Evolutionary conservation across 2,329 filamentous ascomycete species (phyloP).

Genomic region (Pseudopyricularia javanii): DNA sequence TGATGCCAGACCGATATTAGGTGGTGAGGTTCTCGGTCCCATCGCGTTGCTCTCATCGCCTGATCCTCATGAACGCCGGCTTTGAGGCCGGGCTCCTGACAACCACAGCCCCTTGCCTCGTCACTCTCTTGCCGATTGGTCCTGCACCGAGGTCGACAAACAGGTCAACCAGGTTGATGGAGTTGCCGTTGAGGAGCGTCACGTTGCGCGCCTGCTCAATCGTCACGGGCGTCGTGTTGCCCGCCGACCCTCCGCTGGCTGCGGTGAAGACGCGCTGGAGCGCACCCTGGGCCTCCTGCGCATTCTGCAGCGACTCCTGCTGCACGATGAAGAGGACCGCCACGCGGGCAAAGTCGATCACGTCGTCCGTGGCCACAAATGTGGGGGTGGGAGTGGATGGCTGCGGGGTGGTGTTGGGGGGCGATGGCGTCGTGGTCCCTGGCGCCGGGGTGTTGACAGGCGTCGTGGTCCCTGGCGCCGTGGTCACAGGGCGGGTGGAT

Average conservation of each 20-base stretch:
- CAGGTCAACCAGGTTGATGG: slow-evolving; percentile 37
- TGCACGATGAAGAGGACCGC: slow-evolving; percentile 51
- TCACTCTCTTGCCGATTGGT: neutral
- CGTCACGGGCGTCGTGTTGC: slow-evolving; percentile 8
- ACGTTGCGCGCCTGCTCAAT: slow-evolving; percentile 22
- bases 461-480: slow-evolving; percentile 14
- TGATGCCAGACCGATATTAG: neutral
- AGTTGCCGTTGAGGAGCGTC: slow-evolving; percentile 23
- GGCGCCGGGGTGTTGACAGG: no score
- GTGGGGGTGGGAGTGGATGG: slow-evolving; percentile 9
- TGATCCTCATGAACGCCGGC: neutral
- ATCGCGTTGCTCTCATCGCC: neutral
- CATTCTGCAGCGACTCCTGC: slow-evolving; percentile 33
- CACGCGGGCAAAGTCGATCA: slow-evolving; percentile 51
- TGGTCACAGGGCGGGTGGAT: slow-evolving; percentile 11
- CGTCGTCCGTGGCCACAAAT: slow-evolving; percentile 41
- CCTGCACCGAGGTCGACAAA: slow-evolving; percentile 18
- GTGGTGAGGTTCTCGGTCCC: neutral
- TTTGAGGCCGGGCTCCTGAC: neutral
- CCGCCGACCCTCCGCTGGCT: slow-evolving; percentile 9
- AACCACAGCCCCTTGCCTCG: neutral
- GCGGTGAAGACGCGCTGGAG: slow-evolving; percentile 43
- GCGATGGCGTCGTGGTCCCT: slow-evolving; percentile 11
- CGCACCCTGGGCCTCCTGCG: slow-evolving; percentile 37
- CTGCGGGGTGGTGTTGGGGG: slow-evolving; percentile 12